These are phyloP conservation scores for Lotus japonicus DNA, from an alignment of 306 rosid genomes.

Conservation along the genomic window DNA sequence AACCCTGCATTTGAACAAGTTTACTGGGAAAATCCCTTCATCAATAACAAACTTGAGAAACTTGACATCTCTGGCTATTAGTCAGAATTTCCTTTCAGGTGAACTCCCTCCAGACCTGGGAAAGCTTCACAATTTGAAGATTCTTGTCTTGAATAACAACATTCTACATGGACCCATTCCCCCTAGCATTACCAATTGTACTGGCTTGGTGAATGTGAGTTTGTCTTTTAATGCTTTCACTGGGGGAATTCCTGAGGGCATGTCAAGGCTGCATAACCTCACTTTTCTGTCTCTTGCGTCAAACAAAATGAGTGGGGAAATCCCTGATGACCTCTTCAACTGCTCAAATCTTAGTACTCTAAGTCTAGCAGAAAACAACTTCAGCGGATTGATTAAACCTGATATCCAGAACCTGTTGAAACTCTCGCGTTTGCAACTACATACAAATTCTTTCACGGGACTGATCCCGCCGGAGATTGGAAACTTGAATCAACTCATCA, in stretches of 20 bases:
- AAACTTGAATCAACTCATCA: conserved; percentile 47
- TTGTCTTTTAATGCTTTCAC: conserved; percentile 39
- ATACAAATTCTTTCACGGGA: conserved; percentile 56
- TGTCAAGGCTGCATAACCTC: conserved; percentile 56
- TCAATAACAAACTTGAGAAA: conserved; percentile 64
- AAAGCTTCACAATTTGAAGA: conserved; percentile 52
- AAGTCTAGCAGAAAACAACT: conserved; percentile 42
- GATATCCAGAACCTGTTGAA: conserved; percentile 50
- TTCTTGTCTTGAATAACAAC: conserved; percentile 35
- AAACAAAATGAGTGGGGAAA: conserved; percentile 64
- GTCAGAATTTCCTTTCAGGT: conserved; percentile 65
- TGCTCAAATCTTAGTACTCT: conserved; percentile 54
- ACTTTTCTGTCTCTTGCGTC: conserved; percentile 37
- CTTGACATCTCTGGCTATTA: conserved; percentile 49
- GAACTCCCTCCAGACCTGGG: conserved; percentile 67
- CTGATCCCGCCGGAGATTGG: conserved; percentile 63
- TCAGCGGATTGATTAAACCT: conserved; percentile 57
- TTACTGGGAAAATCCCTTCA: conserved; percentile 58
- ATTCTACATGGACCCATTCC: conserved; percentile 57
- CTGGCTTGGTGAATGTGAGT: conserved; percentile 40
- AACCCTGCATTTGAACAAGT: conserved; percentile 57
- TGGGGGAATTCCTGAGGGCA: conserved; percentile 66
- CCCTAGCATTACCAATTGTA: conserved; percentile 61
- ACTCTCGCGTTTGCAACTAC: conserved; percentile 27
- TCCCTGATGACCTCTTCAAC: conserved; percentile 70